Percentiles rank a stretch among this genome's conserved stretches.
Evolutionary conservation across 352 stramenopile genomes (phyloP).

Genomic region (Phytophthora pistaciae): DNA sequence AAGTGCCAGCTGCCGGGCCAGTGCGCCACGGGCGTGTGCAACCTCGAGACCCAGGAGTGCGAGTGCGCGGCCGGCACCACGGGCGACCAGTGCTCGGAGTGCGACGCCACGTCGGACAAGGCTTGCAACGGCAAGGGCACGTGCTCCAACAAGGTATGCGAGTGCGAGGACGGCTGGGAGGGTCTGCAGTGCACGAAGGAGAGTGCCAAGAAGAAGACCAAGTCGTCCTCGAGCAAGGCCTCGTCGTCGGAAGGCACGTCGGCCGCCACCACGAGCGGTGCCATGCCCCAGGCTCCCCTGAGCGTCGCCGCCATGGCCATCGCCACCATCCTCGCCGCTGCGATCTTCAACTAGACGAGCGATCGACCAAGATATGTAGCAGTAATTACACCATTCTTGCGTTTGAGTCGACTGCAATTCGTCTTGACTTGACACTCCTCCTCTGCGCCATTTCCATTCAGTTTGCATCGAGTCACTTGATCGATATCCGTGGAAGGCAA

Average conservation of each 20-base stretch:
- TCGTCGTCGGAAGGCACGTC: constrained; percentile 17
- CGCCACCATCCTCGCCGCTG: constrained; percentile 36
- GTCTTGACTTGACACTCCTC: background rate
- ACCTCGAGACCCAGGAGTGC: constrained; percentile 72
- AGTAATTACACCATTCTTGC: constrained; percentile 35
- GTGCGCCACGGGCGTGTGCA: constrained; percentile 73
- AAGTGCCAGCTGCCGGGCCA: constrained; percentile 79
- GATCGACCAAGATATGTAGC: constrained; percentile 26
- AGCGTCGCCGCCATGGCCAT: constrained; percentile 33
- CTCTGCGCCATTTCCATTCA: background rate
- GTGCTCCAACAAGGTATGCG: constrained; percentile 63
- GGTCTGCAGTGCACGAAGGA: constrained; percentile 80
- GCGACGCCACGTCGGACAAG: constrained; percentile 60
- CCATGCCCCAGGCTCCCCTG: constrained; percentile 25
- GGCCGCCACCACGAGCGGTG: constrained; percentile 20
- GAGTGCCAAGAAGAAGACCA: constrained; percentile 49
- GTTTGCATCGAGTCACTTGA: background rate
- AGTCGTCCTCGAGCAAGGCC: constrained; percentile 29
- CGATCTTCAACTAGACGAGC: constrained; percentile 41
- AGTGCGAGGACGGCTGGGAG: constrained; percentile 67
- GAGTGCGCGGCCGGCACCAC: constrained; percentile 72
- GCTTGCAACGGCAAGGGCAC: constrained; percentile 72
- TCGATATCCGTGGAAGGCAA: background rate
- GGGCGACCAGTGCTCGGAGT: constrained; percentile 77
- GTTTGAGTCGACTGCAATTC: constrained; percentile 21